Evolutionary conservation across 768 basidiomycete species (phyloP).

Genomic region (Tubosaeta sp.): DNA sequence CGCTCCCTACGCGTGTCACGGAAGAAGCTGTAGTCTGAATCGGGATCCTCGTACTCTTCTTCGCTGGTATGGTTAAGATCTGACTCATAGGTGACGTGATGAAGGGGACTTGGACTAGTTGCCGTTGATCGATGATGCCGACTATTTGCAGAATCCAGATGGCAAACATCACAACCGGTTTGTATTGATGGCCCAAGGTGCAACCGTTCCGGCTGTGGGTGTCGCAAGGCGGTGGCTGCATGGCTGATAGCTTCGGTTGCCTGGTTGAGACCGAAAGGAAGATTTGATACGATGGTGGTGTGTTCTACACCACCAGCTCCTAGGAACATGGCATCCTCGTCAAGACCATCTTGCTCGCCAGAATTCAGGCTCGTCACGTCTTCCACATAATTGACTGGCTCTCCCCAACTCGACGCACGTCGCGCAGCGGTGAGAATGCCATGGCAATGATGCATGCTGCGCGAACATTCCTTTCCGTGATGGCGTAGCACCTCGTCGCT

Average conservation of each 20-base stretch:
- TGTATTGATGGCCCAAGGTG: slow-evolving; percentile 18
- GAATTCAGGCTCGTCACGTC: slow-evolving; percentile 43
- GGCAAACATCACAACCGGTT: slow-evolving; percentile 22
- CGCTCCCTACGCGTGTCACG: slow-evolving; percentile 25
- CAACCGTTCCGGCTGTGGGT: slow-evolving; percentile 31
- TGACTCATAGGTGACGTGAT: slow-evolving; percentile 30
- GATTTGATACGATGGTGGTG: slow-evolving; percentile 31
- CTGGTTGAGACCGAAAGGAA: slow-evolving; percentile 32
- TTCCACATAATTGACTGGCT: slow-evolving; percentile 37
- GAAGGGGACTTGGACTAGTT: slow-evolving; percentile 40
- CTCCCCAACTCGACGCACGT: slow-evolving; percentile 67
- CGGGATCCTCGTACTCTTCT: slow-evolving; percentile 30
- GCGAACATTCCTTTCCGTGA: slow-evolving; percentile 24
- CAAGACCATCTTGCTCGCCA: slow-evolving; percentile 41
- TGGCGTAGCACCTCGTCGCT: slow-evolving; percentile 46
- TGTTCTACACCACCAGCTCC: slow-evolving; percentile 46
- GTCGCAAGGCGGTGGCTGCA: slow-evolving; percentile 17
- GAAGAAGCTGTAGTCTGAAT: slow-evolving; percentile 34
- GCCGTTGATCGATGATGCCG: slow-evolving; percentile 30
- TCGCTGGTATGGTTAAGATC: slow-evolving; percentile 28
- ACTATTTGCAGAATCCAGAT: slow-evolving; percentile 18
- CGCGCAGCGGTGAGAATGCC: slow-evolving; percentile 42
- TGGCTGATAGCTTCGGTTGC: slow-evolving; percentile 21
- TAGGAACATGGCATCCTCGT: slow-evolving; percentile 51
- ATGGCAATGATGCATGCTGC: slow-evolving; percentile 22